phyloP scores from a whole-genome alignment of 305 asterid genomes.

The Ruellia speciosa region DNA sequence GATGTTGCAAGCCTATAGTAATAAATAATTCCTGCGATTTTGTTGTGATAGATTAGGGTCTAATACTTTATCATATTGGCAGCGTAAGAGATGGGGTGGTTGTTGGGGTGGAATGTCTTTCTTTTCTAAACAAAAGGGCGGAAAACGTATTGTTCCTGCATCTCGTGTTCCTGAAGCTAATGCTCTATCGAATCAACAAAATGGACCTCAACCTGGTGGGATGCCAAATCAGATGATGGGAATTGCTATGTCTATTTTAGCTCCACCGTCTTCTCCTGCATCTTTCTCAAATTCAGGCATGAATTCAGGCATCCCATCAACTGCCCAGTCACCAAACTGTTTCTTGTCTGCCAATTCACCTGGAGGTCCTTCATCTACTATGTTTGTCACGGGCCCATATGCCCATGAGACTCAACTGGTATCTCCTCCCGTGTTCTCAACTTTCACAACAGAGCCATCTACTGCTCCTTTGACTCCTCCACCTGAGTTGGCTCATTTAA shows the following conservation, averaged over 20 bases:
- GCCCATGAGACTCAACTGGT: slow-evolving; percentile 93
- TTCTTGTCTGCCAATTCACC: slow-evolving; percentile 82
- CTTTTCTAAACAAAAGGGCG: slow-evolving; percentile 81
- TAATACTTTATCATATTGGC: slow-evolving; percentile 27
- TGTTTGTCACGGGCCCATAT: slow-evolving; percentile 90
- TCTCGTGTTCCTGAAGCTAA: slow-evolving; percentile 72
- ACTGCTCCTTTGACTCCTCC: slow-evolving; percentile 98
- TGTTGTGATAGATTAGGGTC: background rate
- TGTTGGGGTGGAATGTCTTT: slow-evolving; percentile 85
- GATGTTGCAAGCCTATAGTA: background rate
- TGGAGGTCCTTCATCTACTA: slow-evolving; percentile 63
- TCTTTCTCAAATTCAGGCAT: slow-evolving; percentile 83
- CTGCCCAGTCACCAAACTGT: slow-evolving; percentile 84
- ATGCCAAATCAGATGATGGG: slow-evolving; percentile 62
- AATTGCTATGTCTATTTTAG: slow-evolving; percentile 50
- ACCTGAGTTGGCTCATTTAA: slow-evolving; percentile 84
- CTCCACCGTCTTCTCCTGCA: slow-evolving; percentile 99
- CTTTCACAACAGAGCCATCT: slow-evolving; percentile 93
- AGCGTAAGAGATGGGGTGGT: slow-evolving; percentile 85
- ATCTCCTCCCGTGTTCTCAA: slow-evolving; percentile 93
- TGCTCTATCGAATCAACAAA: slow-evolving; percentile 49
- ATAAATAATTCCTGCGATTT: no score
- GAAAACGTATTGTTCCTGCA: slow-evolving; percentile 86
- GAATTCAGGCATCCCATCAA: slow-evolving; percentile 74
- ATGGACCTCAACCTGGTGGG: slow-evolving; percentile 58